Evolutionary conservation across 441 rosid genomes (phyloP), one percentile per base, ranked within the genome.

Genomic region (Sinapis alba): DNA sequence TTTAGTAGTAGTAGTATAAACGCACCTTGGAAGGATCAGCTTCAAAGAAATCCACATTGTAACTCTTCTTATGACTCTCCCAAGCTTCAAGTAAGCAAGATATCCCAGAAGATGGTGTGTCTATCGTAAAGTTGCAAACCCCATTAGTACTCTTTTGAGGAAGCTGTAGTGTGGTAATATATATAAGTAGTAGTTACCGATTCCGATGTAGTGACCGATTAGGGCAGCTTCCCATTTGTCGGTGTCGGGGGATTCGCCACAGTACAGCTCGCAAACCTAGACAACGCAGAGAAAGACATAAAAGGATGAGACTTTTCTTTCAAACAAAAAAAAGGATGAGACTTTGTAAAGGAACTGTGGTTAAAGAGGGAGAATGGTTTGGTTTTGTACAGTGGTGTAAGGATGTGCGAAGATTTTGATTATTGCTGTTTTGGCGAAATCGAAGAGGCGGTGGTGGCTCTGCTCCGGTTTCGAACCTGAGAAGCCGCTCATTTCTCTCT

Each of bases 401-500:
- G 98, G 98, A 70, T 93, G 97, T 38, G 86, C 86, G 84, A 93
- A 95, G 77, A 91, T 95, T 75, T 83, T 93, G 83, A 91, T 83
- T 68, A 93, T 89, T 21, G 97, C 98, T 18, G 85, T 81, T 76
- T 86, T 90, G 16, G 97, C 98, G 73, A 88, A 84, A 78, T 93
- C 98, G 83, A 83, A 88, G 79, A 96, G 97, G 18, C 98, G 95
- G 23, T 85, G 84, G 83, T 89, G 97, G 79, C 84, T 79, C 70
- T 83, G 89, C 84, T 95, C 98, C 51, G 87, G 72, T 83, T 90
- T 85, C 50, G 86, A 85, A 21, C 71, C 71, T 13, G n/a, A 36
- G 47, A 78, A 79, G 51, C 77, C 77, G 73, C 84, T 85, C 90
- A 81, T 85, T 75, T 60, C 5, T 36, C 59, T 58, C 7, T 71